A percentile compares a stretch with the other conserved stretches of the same genome.
These are phyloP conservation scores for Apiospora malaysiana DNA, from an alignment of 2,329 filamentous ascomycete genomes.

Conservation along the genomic window DNA sequence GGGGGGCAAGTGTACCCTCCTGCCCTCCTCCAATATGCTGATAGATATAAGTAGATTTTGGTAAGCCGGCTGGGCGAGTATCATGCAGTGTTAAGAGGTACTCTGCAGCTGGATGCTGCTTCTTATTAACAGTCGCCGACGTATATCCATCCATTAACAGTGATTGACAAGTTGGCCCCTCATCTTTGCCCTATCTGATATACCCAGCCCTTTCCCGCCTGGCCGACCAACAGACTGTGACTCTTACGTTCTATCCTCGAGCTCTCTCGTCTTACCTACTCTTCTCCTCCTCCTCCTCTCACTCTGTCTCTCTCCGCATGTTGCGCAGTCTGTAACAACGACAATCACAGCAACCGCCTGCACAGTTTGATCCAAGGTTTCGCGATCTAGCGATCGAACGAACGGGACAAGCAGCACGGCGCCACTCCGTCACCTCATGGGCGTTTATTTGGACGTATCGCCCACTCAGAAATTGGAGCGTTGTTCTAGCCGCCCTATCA, in stretches of 20 bases:
- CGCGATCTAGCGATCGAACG: slow-evolving; percentile 31
- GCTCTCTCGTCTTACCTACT: slow-evolving; percentile 7
- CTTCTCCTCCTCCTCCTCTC: not conserved
- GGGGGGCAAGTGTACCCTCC: slow-evolving; percentile 3
- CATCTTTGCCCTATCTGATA: slow-evolving; percentile 29
- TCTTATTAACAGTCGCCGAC: slow-evolving; percentile 11
- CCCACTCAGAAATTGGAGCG: slow-evolving; percentile 46
- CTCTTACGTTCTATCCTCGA: slow-evolving; percentile 19
- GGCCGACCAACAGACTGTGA: slow-evolving; percentile 24
- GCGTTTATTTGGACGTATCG: slow-evolving; percentile 54
- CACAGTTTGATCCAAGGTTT: slow-evolving; percentile 21
- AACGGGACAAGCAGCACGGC: slow-evolving; percentile 35
- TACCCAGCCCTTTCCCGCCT: slow-evolving; percentile 32
- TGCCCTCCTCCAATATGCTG: not conserved
- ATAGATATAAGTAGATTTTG: not conserved
- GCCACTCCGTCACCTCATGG: slow-evolving; percentile 44
- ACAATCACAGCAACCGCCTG: slow-evolving; percentile 1
- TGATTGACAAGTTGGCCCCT: slow-evolving; percentile 22
- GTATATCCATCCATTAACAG: not conserved
- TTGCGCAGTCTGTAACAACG: not conserved
- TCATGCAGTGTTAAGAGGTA: slow-evolving; percentile 3
- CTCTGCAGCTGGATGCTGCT: not conserved
- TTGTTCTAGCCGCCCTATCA: slow-evolving; percentile 49
- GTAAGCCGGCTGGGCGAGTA: slow-evolving; percentile 3
- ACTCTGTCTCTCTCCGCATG: not conserved